These are phyloP conservation scores for Violaceomyces palustris DNA, from an alignment of 1,284 basidiomycete species.

Conservation along the genomic window DNA sequence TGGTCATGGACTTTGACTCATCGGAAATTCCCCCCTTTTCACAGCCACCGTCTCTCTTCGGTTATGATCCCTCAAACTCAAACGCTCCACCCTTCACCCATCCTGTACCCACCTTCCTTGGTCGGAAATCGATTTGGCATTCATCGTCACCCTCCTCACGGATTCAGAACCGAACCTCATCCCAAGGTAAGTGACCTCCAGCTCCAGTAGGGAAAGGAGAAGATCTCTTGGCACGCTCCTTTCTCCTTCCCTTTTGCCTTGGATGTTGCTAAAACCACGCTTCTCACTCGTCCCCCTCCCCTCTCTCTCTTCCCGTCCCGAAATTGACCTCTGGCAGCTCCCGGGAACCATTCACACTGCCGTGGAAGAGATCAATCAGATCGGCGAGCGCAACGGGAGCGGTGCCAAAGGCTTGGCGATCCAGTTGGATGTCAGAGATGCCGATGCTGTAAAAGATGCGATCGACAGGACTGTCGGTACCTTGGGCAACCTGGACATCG, in stretches of 20 bases:
- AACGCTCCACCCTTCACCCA: too few species aligned
- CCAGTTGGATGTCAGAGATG: conserved; percentile 50
- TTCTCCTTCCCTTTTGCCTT: too few species aligned
- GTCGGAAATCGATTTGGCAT: too few species aligned
- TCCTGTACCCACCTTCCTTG: too few species aligned
- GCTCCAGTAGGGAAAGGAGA: too few species aligned
- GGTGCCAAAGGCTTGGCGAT: conserved; percentile 34
- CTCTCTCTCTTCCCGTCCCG: neutral
- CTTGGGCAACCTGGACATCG: conserved; percentile 49
- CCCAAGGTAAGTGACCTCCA: conserved; percentile 6
- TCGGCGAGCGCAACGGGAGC: conserved; percentile 12
- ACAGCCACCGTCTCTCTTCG: too few species aligned
- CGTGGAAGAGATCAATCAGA: conserved; percentile 38
- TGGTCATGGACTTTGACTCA: too few species aligned
- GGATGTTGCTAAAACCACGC: too few species aligned
- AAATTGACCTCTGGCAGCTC: conserved; percentile 8
- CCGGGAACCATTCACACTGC: conserved; percentile 52
- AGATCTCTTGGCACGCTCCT: too few species aligned
- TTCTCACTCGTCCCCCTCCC: too few species aligned
- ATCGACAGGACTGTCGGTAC: conserved; percentile 21
- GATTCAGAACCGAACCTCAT: conserved; percentile 9
- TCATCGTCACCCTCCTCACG: neutral
- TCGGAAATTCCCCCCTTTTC: too few species aligned
- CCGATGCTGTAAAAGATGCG: conserved; percentile 31
- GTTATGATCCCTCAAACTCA: too few species aligned